These are phyloP conservation scores for Mycogone perniciosa DNA, from an alignment of 2,329 filamentous ascomycete genomes.

Conservation along the genomic window DNA sequence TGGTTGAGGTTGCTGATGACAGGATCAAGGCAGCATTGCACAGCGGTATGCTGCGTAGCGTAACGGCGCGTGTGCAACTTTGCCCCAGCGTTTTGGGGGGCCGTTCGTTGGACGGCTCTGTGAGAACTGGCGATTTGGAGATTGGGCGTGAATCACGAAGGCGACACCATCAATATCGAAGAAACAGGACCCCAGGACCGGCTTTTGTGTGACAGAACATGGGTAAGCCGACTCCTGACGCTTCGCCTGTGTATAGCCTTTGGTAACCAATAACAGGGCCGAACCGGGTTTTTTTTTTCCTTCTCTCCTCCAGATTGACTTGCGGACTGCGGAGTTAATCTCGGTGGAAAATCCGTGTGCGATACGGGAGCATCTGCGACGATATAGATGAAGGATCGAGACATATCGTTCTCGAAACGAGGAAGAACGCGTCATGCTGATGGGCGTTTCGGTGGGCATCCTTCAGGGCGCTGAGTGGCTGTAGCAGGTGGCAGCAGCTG, in stretches of 20 bases:
- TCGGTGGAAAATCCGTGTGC: constrained; percentile 10
- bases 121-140: background rate
- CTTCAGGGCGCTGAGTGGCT: constrained; percentile 9
- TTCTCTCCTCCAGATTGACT: too few species aligned
- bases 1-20: background rate
- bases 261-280: background rate
- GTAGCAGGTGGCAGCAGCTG: constrained; percentile 6
- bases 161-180: constrained; percentile 1
- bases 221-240: background rate
- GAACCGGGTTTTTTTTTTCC: too few species aligned
- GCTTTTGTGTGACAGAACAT: constrained; percentile 3
- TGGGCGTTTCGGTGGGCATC: constrained; percentile 13
- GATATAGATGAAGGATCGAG: constrained; percentile 10
- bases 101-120: background rate
- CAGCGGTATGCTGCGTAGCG: background rate
- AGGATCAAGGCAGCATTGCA: background rate
- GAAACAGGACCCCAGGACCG: constrained; percentile 1
- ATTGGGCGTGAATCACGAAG: background rate
- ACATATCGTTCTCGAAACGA: constrained; percentile 16
- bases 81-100: background rate
- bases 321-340: background rate
- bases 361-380: constrained; percentile 9
- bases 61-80: constrained; percentile 7
- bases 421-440: constrained; percentile 11
- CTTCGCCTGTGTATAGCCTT: constrained; percentile 5